Conservation (phyloP, 257 asterid species). For the Capsicum chinense region DNA sequence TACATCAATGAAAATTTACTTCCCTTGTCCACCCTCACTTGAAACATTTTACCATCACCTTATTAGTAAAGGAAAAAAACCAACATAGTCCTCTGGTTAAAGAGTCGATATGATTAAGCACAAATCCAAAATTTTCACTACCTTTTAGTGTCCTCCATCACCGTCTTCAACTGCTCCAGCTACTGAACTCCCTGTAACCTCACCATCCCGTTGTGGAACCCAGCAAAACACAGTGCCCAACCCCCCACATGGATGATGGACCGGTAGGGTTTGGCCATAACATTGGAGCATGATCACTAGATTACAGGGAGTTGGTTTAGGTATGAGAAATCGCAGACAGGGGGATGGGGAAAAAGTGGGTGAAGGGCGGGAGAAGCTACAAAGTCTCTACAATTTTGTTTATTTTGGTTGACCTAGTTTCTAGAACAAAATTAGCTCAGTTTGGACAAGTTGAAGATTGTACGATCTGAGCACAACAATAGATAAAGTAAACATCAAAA, state of each 20-base stretch:
- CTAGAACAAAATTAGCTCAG: not conserved
- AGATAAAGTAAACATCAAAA: not conserved
- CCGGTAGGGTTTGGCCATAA: not conserved
- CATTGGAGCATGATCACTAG: not conserved
- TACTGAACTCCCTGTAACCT: not conserved
- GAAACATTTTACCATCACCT: not conserved
- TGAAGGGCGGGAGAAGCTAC: not conserved
- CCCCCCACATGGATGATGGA: not conserved
- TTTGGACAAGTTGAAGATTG: not conserved
- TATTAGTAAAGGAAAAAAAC: not conserved
- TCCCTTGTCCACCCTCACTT: not conserved
- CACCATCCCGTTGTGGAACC: not conserved
- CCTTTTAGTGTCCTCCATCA: not conserved
- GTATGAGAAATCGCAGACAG: not conserved
- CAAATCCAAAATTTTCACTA: constrained; percentile 1
- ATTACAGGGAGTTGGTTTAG: not conserved
- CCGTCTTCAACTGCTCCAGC: constrained; percentile 22
- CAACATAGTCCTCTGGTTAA: not conserved
- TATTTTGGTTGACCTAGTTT: not conserved
- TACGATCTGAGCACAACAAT: not conserved
- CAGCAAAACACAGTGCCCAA: constrained; percentile 1
- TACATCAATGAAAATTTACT: not conserved
- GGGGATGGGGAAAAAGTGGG: not conserved
- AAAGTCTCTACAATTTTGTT: not conserved
- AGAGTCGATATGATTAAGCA: not conserved